A percentile compares a stretch with the other conserved stretches of the same genome.
Conservation (phyloP, 208 protist genomes). For the Crithidia thermophila region DNA sequence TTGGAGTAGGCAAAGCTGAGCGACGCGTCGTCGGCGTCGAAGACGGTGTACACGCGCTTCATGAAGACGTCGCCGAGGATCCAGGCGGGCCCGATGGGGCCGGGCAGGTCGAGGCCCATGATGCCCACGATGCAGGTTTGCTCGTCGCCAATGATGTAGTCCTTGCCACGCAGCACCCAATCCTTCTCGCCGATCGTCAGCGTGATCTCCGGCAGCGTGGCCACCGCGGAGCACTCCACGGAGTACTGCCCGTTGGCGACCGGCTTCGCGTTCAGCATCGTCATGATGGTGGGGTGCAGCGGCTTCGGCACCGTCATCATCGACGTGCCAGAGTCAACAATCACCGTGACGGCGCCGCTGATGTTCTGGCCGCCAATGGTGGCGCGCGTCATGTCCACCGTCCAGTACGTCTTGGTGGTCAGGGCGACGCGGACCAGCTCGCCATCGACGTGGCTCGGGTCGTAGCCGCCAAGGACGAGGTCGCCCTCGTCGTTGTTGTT, state of each 20-base stretch:
- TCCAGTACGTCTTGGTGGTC: constrained; percentile 93
- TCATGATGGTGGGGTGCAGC: constrained; percentile 48
- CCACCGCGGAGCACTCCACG: constrained; percentile 44
- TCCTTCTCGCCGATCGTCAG: constrained; percentile 63
- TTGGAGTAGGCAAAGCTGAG: constrained; percentile 58
- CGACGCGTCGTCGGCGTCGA: constrained; percentile 55
- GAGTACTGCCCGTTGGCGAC: constrained; percentile 50
- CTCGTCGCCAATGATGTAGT: constrained; percentile 90
- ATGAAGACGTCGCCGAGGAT: constrained; percentile 72
- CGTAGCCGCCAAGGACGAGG: constrained; percentile 87
- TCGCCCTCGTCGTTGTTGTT: constrained; percentile 51
- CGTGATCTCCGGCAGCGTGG: constrained; percentile 69
- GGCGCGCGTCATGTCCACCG: constrained; percentile 62
- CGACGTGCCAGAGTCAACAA: constrained; percentile 95
- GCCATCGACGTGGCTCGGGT: constrained; percentile 73
- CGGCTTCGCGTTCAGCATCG: constrained; percentile 47
- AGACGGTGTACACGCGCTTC: constrained; percentile 59
- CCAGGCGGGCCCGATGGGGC: constrained; percentile 40
- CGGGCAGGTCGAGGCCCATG: constrained; percentile 45
- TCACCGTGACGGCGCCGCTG: constrained; percentile 39
- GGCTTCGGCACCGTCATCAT: constrained; percentile 89
- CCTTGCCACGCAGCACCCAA: constrained; percentile 65
- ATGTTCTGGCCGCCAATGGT: constrained; percentile 53
- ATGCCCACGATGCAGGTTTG: constrained; percentile 60
- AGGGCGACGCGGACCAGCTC: constrained; percentile 85